A percentile compares a stretch with the other conserved stretches of the same genome.
phyloP scores from a whole-genome alignment of 176 grass and related monocot species.

The Avena insularis region DNA sequence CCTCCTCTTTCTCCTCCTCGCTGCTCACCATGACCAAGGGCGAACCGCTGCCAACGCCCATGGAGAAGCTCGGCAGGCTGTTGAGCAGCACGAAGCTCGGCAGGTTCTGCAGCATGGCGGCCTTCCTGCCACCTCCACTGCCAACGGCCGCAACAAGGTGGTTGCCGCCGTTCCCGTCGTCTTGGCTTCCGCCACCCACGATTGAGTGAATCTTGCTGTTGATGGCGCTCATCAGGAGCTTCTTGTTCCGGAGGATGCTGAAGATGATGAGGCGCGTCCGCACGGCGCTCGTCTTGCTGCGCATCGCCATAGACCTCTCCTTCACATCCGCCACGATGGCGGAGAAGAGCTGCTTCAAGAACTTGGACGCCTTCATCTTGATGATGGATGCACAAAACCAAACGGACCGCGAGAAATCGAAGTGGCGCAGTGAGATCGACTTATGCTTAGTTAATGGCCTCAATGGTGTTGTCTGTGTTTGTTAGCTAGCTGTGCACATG shows the following conservation, averaged over 20 bases:
- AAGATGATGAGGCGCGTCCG: constrained; percentile 75
- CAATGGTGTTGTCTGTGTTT: neutral
- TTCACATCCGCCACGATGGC: constrained; percentile 60
- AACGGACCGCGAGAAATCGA: constrained; percentile 16
- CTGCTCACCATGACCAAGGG: neutral
- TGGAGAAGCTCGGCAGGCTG: constrained; percentile 54
- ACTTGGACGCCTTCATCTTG: constrained; percentile 77
- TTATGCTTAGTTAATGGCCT: neutral
- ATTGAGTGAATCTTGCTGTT: constrained; percentile 86
- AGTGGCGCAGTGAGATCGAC: neutral
- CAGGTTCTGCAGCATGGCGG: constrained; percentile 60
- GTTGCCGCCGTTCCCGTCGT: neutral
- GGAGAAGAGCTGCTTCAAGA: constrained; percentile 76
- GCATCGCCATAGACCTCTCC: constrained; percentile 58
- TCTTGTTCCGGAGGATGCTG: constrained; percentile 75
- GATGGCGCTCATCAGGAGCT: constrained; percentile 74
- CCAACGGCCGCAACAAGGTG: neutral
- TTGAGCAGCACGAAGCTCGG: constrained; percentile 63
- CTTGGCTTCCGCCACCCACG: constrained; percentile 41
- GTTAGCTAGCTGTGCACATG: neutral
- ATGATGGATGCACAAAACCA: constrained; percentile 12
- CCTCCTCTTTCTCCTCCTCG: constrained; percentile 32
- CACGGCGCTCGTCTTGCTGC: constrained; percentile 64
- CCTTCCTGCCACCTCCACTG: constrained; percentile 43
- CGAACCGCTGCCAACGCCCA: constrained; percentile 32